Evolutionary conservation across 495 filamentous ascomycete genomes (phyloP).

Genomic region (Annulohypoxylon maeteangense): DNA sequence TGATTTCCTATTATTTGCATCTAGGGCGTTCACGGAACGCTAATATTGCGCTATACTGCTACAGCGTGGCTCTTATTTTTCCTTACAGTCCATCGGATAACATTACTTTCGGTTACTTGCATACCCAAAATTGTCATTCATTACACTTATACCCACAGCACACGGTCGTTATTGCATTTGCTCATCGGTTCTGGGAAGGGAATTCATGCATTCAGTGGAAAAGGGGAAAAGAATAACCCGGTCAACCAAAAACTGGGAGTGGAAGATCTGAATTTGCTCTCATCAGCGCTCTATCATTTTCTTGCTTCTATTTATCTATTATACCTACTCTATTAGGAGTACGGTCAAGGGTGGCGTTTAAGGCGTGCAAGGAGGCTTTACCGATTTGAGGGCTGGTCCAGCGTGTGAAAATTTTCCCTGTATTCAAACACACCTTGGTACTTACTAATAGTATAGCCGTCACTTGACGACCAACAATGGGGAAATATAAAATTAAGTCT

Average conservation of each 20-base stretch:
- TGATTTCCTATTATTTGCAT: constrained; percentile 1
- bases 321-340: constrained; percentile 1
- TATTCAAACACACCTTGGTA: neutral
- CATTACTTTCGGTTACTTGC: neutral
- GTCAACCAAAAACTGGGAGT: neutral
- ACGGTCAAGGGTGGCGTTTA: neutral
- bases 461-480: neutral
- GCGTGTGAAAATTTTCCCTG: neutral
- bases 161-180: constrained; percentile 40
- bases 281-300: constrained; percentile 1
- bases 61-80: constrained; percentile 8
- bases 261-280: constrained; percentile 2
- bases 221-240: neutral
- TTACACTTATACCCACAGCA: constrained; percentile 35
- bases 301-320: neutral
- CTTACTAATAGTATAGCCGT: neutral
- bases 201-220: constrained; percentile 17
- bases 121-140: constrained; percentile 20
- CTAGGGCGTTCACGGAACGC: constrained; percentile 1
- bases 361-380: neutral
- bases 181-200: constrained; percentile 9
- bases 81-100: neutral
- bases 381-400: neutral
- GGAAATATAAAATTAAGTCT: constrained; percentile 1
- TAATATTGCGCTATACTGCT: neutral